Evolutionary conservation across 768 basidiomycete species (phyloP), one percentile per base, ranked within the genome.

Genomic region (Pulveroboletus ravenelii): DNA sequence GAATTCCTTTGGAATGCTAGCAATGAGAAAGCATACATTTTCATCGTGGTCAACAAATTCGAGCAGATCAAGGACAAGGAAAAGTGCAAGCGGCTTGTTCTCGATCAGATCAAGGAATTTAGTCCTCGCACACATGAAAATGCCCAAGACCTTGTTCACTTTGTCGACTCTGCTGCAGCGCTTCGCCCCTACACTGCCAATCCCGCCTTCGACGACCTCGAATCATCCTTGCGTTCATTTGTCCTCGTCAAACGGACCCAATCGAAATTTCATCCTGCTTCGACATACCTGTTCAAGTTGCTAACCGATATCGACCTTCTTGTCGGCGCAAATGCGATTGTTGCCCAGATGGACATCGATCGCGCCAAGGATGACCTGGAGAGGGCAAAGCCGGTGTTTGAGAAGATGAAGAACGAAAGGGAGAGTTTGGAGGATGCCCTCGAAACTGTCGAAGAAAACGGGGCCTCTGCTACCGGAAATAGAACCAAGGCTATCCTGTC

Each of bases 31-130:
- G 93, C 95, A 0, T 95, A 94, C 66, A 74, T 99, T 43, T 99
- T 99, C 75, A 88, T 98, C 65, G 96, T 98, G 48, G 95, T 97
- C 67, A 99, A 99, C 79, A 93, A 94, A 68, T 99, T 85, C 66
- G 93, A 92, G 61, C 87, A 91, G 65, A 95, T 98, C 72, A 82
- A 84, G 66, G 89, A 97, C 76, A 96, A 97, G 74, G 89, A 87
- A 43, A 87, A 91, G 68, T 98, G 96, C 70, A 81, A 82, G 61
- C 79, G 89, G 37, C 70, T 85, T 30, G 87, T 99, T 40, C 79
- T 96, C 25, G 93, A 98, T 52, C 95, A 98, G 69, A 92, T 99
- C 77, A 87, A 83, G 65, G 80, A 88, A 58, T 79, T 98, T 58
- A 92, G 88, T 62, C 95, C 96, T n/a, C 72, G 81, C 45, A 98